Percentiles rank a stretch among this genome's conserved stretches.
Conservation (phyloP, 345 rosid genomes). For the thale cress (Arabidopsis thaliana) region DNA sequence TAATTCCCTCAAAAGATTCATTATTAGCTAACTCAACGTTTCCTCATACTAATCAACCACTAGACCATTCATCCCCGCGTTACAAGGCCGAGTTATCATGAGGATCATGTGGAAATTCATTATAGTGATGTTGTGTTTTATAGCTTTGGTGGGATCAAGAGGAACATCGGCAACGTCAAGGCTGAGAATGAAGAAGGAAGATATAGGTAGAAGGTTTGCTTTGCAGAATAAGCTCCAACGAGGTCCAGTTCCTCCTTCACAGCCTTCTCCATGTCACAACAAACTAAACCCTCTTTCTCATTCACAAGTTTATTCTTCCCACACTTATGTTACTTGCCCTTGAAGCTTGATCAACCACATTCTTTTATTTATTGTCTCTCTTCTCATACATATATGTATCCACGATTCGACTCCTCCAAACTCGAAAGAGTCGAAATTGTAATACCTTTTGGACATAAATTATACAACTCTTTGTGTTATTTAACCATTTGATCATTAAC, state of each 20-base stretch:
- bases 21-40: not conserved
- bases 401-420: slow-evolving; percentile 5
- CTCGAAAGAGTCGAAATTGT: slow-evolving; percentile 1
- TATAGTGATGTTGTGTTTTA: slow-evolving; percentile 19
- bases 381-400: not conserved
- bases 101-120: slow-evolving; percentile 31
- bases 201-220: not conserved
- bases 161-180: slow-evolving; percentile 20
- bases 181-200: slow-evolving; percentile 20
- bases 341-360: slow-evolving; percentile 18
- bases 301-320: slow-evolving; percentile 21
- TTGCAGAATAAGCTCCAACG: slow-evolving; percentile 51
- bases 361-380: slow-evolving; percentile 24
- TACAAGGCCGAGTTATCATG: slow-evolving; percentile 15
- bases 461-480: not conserved
- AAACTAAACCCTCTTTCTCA: slow-evolving; percentile 41
- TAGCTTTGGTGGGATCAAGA: slow-evolving; percentile 37
- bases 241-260: slow-evolving; percentile 70
- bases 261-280: slow-evolving; percentile 63
- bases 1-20: not conserved
- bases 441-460: not conserved
- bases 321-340: slow-evolving; percentile 48
- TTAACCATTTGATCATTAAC: not conserved
- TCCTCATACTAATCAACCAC: not conserved
- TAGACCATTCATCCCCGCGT: not conserved